Evolutionary conservation across 352 stramenopile species (phyloP).

Genomic region (Phytopythium ostracodes): DNA sequence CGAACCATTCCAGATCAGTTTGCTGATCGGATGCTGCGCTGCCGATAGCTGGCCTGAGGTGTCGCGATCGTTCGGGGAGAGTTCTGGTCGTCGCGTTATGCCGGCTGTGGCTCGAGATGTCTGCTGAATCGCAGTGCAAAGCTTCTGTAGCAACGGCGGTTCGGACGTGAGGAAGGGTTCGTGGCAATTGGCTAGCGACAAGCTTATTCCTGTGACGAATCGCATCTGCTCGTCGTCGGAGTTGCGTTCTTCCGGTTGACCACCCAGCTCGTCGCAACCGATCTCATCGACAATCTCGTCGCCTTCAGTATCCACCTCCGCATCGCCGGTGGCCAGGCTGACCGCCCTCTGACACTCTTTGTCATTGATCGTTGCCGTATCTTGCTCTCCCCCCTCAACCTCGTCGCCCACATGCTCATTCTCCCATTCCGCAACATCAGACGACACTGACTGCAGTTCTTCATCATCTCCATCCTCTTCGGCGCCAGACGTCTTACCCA

Average conservation of each 20-base stretch:
- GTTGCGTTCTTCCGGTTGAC: background rate
- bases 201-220: background rate
- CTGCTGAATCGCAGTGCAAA: background rate
- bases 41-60: no score
- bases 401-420: background rate
- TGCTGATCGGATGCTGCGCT: background rate
- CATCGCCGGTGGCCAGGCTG: background rate
- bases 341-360: background rate
- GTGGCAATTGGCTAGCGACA: conserved; percentile 11
- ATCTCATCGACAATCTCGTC: background rate
- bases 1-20: background rate
- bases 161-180: conserved; percentile 24
- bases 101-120: background rate
- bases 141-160: background rate
- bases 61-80: background rate
- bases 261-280: background rate
- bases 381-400: background rate
- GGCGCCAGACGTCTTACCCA: no score
- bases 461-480: background rate
- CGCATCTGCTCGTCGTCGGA: background rate
- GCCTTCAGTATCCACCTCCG: background rate
- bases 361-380: background rate
- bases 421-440: background rate
- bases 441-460: background rate
- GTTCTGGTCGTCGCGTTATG: no score